Evolutionary conservation across 495 filamentous ascomycete genomes (phyloP).

Genomic region (Aspergillus nanangensis): DNA sequence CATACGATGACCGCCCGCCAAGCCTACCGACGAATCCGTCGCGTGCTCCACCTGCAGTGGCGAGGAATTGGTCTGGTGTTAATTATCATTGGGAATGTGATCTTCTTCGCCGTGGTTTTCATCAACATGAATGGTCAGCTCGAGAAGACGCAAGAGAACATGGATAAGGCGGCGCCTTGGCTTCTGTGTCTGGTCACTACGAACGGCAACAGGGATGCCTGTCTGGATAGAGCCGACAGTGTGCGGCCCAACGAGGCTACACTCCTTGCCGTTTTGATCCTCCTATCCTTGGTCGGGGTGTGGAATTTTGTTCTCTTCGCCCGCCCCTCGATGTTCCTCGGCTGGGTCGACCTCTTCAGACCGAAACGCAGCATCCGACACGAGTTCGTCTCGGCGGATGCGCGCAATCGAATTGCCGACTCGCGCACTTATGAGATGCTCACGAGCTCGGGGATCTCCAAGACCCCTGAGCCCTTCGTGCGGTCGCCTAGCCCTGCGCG

Average conservation of each 20-base stretch:
- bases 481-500: constrained; percentile 36
- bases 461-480: constrained; percentile 40
- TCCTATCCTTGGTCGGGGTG: constrained; percentile 80
- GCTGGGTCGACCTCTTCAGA: constrained; percentile 69
- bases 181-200: constrained; percentile 60
- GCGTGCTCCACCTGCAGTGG: constrained; percentile 93
- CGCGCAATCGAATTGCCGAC: constrained; percentile 58
- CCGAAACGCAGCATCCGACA: constrained; percentile 36
- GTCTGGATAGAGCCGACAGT: constrained; percentile 49
- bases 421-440: constrained; percentile 82
- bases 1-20: constrained; percentile 81
- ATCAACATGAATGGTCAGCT: constrained; percentile 75
- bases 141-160: constrained; percentile 47
- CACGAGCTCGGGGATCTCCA: constrained; percentile 34
- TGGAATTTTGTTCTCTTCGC: constrained; percentile 80
- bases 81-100: constrained; percentile 81
- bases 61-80: constrained; percentile 81
- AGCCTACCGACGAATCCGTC: constrained; percentile 77
- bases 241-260: constrained; percentile 64
- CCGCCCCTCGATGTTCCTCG: constrained; percentile 74
- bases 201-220: constrained; percentile 60
- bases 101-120: constrained; percentile 89
- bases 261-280: constrained; percentile 72
- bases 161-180: constrained; percentile 58
- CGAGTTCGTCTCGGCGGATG: constrained; percentile 89